Base-by-base conservation (phyloP, 768 basidiomycete species). In the Cystofilobasidium ferigula region DNA sequence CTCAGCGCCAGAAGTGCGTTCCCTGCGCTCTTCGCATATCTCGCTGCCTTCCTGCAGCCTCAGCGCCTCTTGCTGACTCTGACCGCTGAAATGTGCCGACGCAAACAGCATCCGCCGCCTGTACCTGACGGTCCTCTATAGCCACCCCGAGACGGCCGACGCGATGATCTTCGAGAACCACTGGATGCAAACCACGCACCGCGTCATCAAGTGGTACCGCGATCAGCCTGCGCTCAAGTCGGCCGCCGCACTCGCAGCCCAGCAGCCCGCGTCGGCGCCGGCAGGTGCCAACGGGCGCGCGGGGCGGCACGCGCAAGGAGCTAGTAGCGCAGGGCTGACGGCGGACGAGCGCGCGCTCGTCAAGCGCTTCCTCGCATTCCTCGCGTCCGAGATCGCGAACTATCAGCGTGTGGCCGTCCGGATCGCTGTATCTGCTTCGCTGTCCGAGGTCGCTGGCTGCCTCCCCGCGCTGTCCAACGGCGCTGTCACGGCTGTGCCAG, bases 131-230 rank as follows among this genome's bases (percentile, higher is more conserved):
- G 79, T 89, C 42, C 80, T 90, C 24, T 81, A 89, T 69, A 74
- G 83, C 26, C 79, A 87, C 72, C 85, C 87, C 1, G 83, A 81
- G 71, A 80, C 86, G 48, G 82, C 80, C 57, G 87, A 89, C 75
- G 84, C 85, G 57, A 84, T 85, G 73, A 86, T 89, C 77, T 83
- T 83, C 47, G 87, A 91, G 73, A 87, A 82, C 35, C 85, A 94
- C 12, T 94, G 91, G 90, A 88, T 91, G 84, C 86, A 89, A 73
- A 93, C 91, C 0, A 87, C 88, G 42, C 88, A 94, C 76, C 80
- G 83, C 43, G 83, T 90, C 77, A 94, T 94, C 69, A 78, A 86
- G 20, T 80, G 82, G 28, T 93, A 89, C 80, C 91, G 92, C 75
- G 82, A 86, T 93, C 71, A 76, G 83, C 20, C 58, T 62, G 7